Evolutionary conservation across 73 alveolate species (phyloP), one percentile per base, ranked within the genome.

Genomic region (Paraurostyla sp.): DNA sequence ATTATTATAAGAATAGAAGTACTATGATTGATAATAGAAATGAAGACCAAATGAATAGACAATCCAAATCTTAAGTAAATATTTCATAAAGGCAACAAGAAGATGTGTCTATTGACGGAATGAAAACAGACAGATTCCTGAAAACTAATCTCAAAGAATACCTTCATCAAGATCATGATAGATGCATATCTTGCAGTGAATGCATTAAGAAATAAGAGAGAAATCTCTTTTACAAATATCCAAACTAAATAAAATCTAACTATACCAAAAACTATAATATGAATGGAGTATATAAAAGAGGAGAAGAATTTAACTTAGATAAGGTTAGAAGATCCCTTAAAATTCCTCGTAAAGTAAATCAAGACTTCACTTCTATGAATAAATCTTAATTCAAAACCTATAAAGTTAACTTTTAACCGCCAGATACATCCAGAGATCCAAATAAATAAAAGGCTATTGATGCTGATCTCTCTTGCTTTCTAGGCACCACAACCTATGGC

Each of bases 151-250:
- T 69, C 7, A 38, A 69, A 22, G 58, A 69, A 43, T 69, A 69
- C 40, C 25, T 69, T 9, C 7, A 69, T 16, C 40, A 43, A n/a
- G 84, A 69, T 9, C 41, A 69, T 11, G 84, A 32, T 69, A 30
- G 84, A 36, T 69, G 84, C 36, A 69, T 69, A 16, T 69, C 84
- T 3, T 69, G 84, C 23, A 69, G 84, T 69, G 84, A 69, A 69
- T 69, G 84, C 42, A 69, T 69, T 36, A 69, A 69, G 40, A 32
- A 40, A 13, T n/a, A 69, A 38, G 84, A 69, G 3, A 69, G 40
- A 32, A 69, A 41, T 43, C 41, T 69, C 33, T 69, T 41, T 18
- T 69, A 69, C 25, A 69, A 69, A 43, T 69, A 69, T 69, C 84
- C 84, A 36, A 15, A 30, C 29, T 38, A 69, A 35, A 3, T 69